phyloP scores from a whole-genome alignment of 2,329 filamentous ascomycete species.

The Harringtonia aguacate region DNA sequence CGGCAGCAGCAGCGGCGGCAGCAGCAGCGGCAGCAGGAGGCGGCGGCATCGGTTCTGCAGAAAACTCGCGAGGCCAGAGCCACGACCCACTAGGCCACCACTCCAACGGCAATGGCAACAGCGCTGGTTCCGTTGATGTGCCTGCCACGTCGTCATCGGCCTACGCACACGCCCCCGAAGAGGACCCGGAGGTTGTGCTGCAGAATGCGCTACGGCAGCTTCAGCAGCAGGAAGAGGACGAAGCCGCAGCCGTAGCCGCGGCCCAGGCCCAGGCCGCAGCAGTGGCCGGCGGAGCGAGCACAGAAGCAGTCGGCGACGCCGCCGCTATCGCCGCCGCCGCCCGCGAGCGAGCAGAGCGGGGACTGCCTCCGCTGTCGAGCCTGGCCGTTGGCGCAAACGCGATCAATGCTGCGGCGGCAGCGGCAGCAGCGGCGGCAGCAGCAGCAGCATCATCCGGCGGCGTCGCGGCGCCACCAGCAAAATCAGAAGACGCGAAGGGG shows the following conservation, averaged over 20 bases:
- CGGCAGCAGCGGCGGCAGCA: neutral
- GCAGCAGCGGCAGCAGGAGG: conserved; percentile 1
- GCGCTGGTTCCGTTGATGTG: neutral
- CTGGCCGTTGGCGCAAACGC: conserved; percentile 17
- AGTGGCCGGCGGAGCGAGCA: conserved; percentile 29
- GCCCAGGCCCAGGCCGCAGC: conserved; percentile 40
- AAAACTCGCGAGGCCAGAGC: conserved; percentile 5
- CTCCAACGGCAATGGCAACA: conserved; percentile 9
- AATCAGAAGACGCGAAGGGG: conserved; percentile 9
- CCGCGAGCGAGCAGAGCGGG: neutral
- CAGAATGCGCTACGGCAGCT: conserved; percentile 49
- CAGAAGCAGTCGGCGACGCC: conserved; percentile 7
- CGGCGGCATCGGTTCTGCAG: neutral
- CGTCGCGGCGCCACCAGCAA: too few relatives aligned
- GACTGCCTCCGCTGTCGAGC: neutral
- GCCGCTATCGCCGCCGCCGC: conserved; percentile 10
- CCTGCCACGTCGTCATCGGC: conserved; percentile 16
- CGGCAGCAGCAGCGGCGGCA: conserved; percentile 12
- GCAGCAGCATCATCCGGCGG: too few relatives aligned
- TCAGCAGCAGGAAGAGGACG: conserved; percentile 47
- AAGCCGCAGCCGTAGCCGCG: conserved; percentile 44
- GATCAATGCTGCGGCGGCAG: too few relatives aligned
- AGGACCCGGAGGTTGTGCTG: conserved; percentile 47
- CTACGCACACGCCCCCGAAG: conserved; percentile 22
- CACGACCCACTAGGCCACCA: conserved; percentile 18